A percentile compares a stretch with the other conserved stretches of the same genome.
phyloP scores from a whole-genome alignment of 352 stramenopile genomes.

The Plasmopara halstedii region DNA sequence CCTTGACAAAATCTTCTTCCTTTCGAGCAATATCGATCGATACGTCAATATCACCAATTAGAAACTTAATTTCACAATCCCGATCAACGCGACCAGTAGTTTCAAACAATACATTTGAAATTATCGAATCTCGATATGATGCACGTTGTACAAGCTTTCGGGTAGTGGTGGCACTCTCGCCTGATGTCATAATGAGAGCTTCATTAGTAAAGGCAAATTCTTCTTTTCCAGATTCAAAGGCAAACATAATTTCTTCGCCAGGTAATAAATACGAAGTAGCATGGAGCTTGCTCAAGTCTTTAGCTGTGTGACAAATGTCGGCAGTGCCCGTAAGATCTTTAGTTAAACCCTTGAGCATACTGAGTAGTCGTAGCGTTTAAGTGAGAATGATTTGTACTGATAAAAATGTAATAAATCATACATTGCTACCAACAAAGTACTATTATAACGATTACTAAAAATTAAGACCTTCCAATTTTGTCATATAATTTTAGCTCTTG shows the following conservation, averaged over 20 bases:
- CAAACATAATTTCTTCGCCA: slow-evolving; percentile 39
- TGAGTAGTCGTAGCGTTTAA: slow-evolving; percentile 12
- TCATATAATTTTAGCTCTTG: slow-evolving; percentile 24
- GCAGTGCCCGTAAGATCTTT: slow-evolving; percentile 44
- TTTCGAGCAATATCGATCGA: slow-evolving; percentile 50
- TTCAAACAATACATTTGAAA: slow-evolving; percentile 37
- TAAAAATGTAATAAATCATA: background rate
- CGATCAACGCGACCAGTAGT: slow-evolving; percentile 46
- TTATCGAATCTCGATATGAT: slow-evolving; percentile 30
- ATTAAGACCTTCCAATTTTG: no score
- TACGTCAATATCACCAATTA: slow-evolving; percentile 27
- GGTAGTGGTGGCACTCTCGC: slow-evolving; percentile 37
- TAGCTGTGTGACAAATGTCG: slow-evolving; percentile 40
- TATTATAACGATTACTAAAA: no score
- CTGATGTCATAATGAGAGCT: slow-evolving; percentile 32
- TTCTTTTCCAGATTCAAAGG: slow-evolving; percentile 48
- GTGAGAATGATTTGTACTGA: slow-evolving; percentile 12
- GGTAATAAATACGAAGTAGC: slow-evolving; percentile 30
- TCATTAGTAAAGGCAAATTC: slow-evolving; percentile 62
- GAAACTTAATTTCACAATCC: slow-evolving; percentile 63
- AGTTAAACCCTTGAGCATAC: slow-evolving; percentile 36
- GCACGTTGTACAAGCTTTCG: slow-evolving; percentile 32
- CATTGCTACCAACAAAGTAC: no score
- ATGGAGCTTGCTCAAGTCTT: slow-evolving; percentile 23
- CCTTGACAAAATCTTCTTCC: slow-evolving; percentile 36